phyloP scores from a whole-genome alignment of 1,139 yeast species.

The Cylindricascospora bacillispora region DNA sequence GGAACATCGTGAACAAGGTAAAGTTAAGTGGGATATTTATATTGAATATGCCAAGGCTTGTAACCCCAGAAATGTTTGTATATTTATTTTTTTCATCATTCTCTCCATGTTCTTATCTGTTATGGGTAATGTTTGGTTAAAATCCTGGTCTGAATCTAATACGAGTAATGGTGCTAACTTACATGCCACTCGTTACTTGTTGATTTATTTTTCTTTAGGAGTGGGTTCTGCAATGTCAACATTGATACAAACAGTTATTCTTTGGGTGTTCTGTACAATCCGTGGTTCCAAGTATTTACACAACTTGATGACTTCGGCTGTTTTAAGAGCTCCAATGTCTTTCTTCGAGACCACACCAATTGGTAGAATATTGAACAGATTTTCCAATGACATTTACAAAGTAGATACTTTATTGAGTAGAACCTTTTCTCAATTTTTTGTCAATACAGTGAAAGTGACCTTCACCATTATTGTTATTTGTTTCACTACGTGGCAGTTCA shows the following conservation, averaged over 20 bases:
- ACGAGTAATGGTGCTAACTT: slow-evolving; percentile 61
- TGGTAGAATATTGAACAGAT: slow-evolving; percentile 87
- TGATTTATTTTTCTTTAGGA: slow-evolving; percentile 67
- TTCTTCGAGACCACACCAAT: slow-evolving; percentile 96
- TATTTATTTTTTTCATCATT: slow-evolving; percentile 41
- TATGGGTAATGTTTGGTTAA: slow-evolving; percentile 74
- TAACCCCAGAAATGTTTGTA: slow-evolving; percentile 52
- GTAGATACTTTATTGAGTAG: slow-evolving; percentile 82
- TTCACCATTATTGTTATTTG: slow-evolving; percentile 77
- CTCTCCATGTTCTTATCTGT: slow-evolving; percentile 50
- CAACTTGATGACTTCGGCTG: slow-evolving; percentile 64
- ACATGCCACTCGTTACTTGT: slow-evolving; percentile 51
- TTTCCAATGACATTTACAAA: slow-evolving; percentile 86
- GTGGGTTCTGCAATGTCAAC: slow-evolving; percentile 48
- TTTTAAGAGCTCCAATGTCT: slow-evolving; percentile 88
- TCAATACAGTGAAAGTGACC: slow-evolving; percentile 57
- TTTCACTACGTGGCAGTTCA: slow-evolving; percentile 79
- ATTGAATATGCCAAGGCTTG: slow-evolving; percentile 78
- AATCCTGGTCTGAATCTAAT: slow-evolving; percentile 94
- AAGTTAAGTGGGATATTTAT: slow-evolving; percentile 85
- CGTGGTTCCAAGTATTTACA: slow-evolving; percentile 73
- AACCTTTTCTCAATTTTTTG: slow-evolving; percentile 72
- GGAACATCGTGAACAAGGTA: slow-evolving; percentile 87
- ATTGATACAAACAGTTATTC: slow-evolving; percentile 53
- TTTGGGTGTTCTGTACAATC: slow-evolving; percentile 79